Percentiles rank a stretch among this genome's conserved stretches.
phyloP scores from a whole-genome alignment of 2,329 filamentous ascomycete species.

The Dryadomyces quercivorus region DNA sequence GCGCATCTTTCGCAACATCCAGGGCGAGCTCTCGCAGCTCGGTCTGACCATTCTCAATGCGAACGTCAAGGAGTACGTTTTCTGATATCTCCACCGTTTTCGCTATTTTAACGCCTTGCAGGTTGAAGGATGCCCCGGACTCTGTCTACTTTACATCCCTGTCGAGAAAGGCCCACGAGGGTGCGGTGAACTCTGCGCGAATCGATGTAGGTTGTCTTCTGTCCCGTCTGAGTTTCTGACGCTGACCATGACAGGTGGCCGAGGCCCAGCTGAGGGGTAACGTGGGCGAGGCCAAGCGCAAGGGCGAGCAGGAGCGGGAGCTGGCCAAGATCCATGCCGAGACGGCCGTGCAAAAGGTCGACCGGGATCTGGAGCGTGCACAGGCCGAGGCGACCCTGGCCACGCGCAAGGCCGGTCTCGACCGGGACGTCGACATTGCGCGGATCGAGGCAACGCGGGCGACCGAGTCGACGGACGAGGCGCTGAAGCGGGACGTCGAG shows the following conservation, averaged over 20 bases:
- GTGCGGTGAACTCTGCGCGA: slow-evolving; percentile 57
- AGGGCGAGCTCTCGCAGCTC: slow-evolving; percentile 69
- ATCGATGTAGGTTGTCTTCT: neutral
- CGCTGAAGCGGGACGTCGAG: slow-evolving; percentile 68
- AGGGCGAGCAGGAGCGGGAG: slow-evolving; percentile 71
- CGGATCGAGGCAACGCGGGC: slow-evolving; percentile 61
- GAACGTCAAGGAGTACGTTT: slow-evolving; percentile 59
- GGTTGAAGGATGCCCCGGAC: slow-evolving; percentile 64
- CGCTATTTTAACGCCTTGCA: neutral
- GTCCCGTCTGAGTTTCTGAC: neutral
- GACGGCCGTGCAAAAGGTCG: slow-evolving; percentile 73
- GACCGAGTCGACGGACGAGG: slow-evolving; percentile 66
- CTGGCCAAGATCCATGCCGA: slow-evolving; percentile 81
- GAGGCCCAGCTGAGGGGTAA: slow-evolving; percentile 54
- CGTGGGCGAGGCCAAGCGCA: slow-evolving; percentile 65
- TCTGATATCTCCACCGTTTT: neutral
- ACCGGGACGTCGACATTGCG: slow-evolving; percentile 62
- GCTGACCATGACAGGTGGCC: slow-evolving; percentile 35
- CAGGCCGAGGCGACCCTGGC: slow-evolving; percentile 64
- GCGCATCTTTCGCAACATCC: slow-evolving; percentile 63
- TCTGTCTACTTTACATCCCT: slow-evolving; percentile 77
- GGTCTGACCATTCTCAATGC: slow-evolving; percentile 56
- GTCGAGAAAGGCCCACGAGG: slow-evolving; percentile 73
- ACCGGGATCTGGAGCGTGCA: slow-evolving; percentile 72
- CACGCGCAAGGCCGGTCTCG: slow-evolving; percentile 59